These are phyloP conservation scores for Populus tomentosa DNA, from an alignment of 441 rosid genomes.

Conservation along the genomic window DNA sequence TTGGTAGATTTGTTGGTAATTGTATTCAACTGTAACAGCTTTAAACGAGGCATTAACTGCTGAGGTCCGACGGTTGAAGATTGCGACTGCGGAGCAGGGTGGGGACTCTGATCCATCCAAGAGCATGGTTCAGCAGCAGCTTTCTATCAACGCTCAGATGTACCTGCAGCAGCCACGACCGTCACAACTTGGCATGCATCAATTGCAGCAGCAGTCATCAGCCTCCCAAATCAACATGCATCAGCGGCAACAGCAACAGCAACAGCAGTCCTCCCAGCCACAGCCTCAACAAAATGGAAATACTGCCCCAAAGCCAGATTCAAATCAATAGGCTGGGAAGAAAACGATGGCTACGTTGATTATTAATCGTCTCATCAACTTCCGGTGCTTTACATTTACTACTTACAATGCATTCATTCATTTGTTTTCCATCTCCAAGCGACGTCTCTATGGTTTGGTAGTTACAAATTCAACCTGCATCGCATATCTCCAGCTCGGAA, in stretches of 20 bases:
- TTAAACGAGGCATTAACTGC: constrained; percentile 82
- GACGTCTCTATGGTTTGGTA: constrained; percentile 8
- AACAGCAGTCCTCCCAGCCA: constrained; percentile 24
- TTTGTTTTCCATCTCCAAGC: constrained; percentile 33
- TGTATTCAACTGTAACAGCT: constrained; percentile 42
- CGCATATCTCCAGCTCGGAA: constrained; percentile 24
- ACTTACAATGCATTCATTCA: constrained; percentile 41
- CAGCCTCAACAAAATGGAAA: constrained; percentile 42
- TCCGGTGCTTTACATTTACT: constrained; percentile 10
- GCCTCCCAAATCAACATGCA: constrained; percentile 19
- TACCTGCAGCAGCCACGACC: constrained; percentile 45
- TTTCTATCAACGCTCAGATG: constrained; percentile 52
- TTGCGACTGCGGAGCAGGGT: constrained; percentile 47
- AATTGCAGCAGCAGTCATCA: constrained; percentile 18
- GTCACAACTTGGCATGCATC: constrained; percentile 25
- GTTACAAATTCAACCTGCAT: constrained; percentile 18
- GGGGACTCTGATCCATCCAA: constrained; percentile 56
- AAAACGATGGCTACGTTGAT: constrained; percentile 10
- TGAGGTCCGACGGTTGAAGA: constrained; percentile 79
- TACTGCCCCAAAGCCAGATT: constrained; percentile 45
- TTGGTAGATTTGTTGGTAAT: not conserved
- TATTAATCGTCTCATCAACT: not conserved
- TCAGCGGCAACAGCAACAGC: constrained; percentile 28
- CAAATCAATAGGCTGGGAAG: constrained; percentile 39
- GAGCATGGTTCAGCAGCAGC: constrained; percentile 47